Percentiles rank a stretch among this genome's conserved stretches.
Evolutionary conservation across 805 yeast genomes (phyloP).

Genomic region (Saccharomycopsis schoenii): DNA sequence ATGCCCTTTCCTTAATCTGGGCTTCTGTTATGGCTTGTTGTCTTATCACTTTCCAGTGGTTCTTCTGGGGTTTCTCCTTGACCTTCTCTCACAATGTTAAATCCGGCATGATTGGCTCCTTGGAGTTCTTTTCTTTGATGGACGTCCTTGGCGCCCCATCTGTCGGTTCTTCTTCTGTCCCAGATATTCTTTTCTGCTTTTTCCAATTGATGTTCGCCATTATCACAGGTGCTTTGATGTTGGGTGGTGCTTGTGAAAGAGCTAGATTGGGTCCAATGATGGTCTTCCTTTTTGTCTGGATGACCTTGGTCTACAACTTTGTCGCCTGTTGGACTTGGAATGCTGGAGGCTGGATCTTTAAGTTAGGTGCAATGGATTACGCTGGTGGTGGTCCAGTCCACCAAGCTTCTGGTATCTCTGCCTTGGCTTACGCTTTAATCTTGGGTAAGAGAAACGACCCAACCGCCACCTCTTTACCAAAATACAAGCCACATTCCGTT

Average conservation of each 20-base stretch:
- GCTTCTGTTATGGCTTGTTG: constrained; percentile 85
- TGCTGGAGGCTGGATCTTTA: constrained; percentile 78
- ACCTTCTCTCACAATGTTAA: constrained; percentile 62
- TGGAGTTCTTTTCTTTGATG: constrained; percentile 71
- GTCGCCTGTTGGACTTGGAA: constrained; percentile 98
- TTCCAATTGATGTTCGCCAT: constrained; percentile 97
- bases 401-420: constrained; percentile 89
- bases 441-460: constrained; percentile 91
- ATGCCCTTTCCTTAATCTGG: constrained; percentile 91
- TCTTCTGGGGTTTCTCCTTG: constrained; percentile 94
- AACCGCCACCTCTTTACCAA: constrained; percentile 61
- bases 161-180: constrained; percentile 52
- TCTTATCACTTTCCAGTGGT: constrained; percentile 88
- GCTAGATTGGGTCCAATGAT: constrained; percentile 95
- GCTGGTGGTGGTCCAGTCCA: constrained; percentile 99
- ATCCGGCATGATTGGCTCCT: constrained; percentile 67
- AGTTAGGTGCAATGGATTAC: constrained; percentile 81
- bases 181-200: constrained; percentile 81
- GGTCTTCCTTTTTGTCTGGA: constrained; percentile 89
- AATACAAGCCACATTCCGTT: constrained; percentile 90
- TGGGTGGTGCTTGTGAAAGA: constrained; percentile 97
- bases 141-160: constrained; percentile 76
- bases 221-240: constrained; percentile 85
- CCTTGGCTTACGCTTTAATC: constrained; percentile 83
- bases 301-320: constrained; percentile 92